These are phyloP conservation scores for Luvunga scandens DNA, from an alignment of 345 rosid species.

Conservation along the genomic window DNA sequence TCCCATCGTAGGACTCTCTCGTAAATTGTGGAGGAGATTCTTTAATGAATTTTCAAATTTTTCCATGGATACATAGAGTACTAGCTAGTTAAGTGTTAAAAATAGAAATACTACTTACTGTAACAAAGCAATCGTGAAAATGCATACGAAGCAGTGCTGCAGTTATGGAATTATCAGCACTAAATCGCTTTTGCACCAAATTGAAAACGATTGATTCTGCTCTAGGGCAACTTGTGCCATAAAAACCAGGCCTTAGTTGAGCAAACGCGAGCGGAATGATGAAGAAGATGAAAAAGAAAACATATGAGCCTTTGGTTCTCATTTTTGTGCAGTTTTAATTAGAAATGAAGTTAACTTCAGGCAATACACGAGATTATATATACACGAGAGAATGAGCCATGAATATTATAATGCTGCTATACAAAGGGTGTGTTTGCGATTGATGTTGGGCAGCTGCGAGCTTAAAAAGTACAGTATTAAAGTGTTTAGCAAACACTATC, in stretches of 20 bases:
- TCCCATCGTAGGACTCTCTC: no score
- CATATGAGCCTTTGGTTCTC: constrained; percentile 10
- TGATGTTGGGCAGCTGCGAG: no score
- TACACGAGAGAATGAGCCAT: no score
- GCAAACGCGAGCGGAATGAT: constrained; percentile 39
- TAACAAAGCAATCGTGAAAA: constrained; percentile 81
- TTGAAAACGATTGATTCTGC: constrained; percentile 53
- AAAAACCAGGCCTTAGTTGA: constrained; percentile 51
- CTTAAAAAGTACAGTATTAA: no score
- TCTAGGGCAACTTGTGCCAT: constrained; percentile 48
- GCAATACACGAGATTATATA: no score
- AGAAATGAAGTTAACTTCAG: neutral
- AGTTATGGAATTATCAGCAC: constrained; percentile 39
- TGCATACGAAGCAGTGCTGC: constrained; percentile 85
- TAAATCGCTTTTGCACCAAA: constrained; percentile 39
- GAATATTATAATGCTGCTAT: no score
- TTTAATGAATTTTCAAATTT: neutral
- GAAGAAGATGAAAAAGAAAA: constrained; percentile 21
- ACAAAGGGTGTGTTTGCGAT: no score
- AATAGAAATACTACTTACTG: constrained; percentile 29
- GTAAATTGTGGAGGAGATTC: neutral
- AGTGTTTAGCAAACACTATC: no score
- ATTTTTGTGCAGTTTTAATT: neutral
- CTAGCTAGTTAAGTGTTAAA: neutral
- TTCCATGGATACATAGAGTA: neutral